Evolutionary conservation across 2,329 filamentous ascomycete species (phyloP), one percentile per base, ranked within the genome.

Genomic region (Phialophora tarda): DNA sequence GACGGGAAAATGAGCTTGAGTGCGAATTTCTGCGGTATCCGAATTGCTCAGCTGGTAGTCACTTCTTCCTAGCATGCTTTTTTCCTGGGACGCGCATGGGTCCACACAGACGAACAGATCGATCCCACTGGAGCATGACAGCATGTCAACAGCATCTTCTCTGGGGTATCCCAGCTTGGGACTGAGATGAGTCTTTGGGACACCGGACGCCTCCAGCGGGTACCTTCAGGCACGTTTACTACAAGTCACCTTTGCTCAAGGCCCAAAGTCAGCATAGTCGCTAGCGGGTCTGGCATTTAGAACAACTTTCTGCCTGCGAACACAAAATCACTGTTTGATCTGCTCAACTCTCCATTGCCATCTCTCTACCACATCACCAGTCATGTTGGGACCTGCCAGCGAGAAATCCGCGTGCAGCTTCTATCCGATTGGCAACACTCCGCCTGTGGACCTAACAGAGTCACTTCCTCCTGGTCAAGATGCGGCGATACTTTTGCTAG

Each of bases 401-500:
- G 11, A 26, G 21, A 26, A 12, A 6, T 12, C 10, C 21, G 47
- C 24, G 47, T 50, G 21, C 21, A 23, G 4, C 7, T 79, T 80
- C 65, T 81, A 81, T 66, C 74, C 79, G 3, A 68, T 77, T 51
- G 80, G 79, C 1, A 85, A 85, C 73, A 86, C 82, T 0, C 82
- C 85, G 3, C 84, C 86, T 4, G 76, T 81, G 7, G 83, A 79
- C 69, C 74, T 88, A 8, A 82, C 81, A 0, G 76, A 80, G 57
- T 75, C 78, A 38, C 69, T 86, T 1, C 83, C 85, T 0, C 81
- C 81, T 10, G 84, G 82, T 3, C 68, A 81, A n/a, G 77, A 84
- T 71, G 84, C 80, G 1, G 75, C 80, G 55, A 75, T 88, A 4
- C 78, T 89, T 17, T 78, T 84, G 0, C 78, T 89, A 2, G 85